Percentiles rank a stretch among this genome's conserved stretches.
These are phyloP conservation scores for Arachis monticola DNA, from an alignment of 331 rosid species.

Conservation along the genomic window DNA sequence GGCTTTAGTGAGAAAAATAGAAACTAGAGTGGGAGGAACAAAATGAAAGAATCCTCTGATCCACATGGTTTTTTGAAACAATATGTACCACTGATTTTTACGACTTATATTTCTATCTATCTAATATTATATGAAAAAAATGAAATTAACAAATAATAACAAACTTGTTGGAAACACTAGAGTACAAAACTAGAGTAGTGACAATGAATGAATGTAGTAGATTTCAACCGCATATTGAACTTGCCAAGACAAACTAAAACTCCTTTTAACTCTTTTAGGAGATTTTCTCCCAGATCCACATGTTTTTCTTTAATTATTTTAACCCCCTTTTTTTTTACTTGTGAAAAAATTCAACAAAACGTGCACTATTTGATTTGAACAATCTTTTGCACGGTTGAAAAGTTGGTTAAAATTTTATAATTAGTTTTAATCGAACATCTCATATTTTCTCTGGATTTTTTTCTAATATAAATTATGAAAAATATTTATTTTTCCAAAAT, in stretches of 20 bases:
- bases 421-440: no score
- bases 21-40: slow-evolving; percentile 39
- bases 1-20: slow-evolving; percentile 31
- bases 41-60: slow-evolving; percentile 47
- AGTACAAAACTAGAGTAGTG: slow-evolving; percentile 37
- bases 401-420: no score
- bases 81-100: slow-evolving; percentile 64
- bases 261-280: neutral
- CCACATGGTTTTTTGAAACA: slow-evolving; percentile 57
- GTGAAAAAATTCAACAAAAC: neutral
- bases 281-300: neutral
- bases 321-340: neutral
- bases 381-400: neutral
- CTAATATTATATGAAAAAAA: slow-evolving; percentile 32
- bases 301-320: slow-evolving; percentile 1
- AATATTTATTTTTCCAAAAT: no score
- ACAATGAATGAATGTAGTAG: slow-evolving; percentile 11
- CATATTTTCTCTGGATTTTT: no score
- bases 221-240: slow-evolving; percentile 31
- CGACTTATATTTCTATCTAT: slow-evolving; percentile 23
- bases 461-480: no score
- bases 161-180: slow-evolving; percentile 25
- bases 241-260: slow-evolving; percentile 3
- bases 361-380: neutral
- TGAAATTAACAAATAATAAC: neutral